These are phyloP conservation scores for Castanea crenata DNA, from an alignment of 306 rosid species.

Conservation along the genomic window DNA sequence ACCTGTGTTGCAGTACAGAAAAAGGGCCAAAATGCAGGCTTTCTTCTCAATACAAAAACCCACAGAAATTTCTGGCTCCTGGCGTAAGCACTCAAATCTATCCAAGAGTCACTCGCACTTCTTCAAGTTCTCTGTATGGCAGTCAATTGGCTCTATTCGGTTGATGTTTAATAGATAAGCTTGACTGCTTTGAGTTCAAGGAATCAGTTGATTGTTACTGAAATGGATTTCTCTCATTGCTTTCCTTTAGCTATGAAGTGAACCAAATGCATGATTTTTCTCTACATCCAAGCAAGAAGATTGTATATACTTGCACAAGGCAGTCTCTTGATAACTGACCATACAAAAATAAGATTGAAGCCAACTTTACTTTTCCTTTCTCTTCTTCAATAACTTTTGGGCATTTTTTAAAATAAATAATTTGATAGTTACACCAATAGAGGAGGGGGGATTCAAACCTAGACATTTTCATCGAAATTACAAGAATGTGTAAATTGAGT, in stretches of 20 bases:
- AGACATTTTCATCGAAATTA: no score
- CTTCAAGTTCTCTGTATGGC: neutral
- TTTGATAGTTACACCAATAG: no score
- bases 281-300: neutral
- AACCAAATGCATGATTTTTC: neutral
- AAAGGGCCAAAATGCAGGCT: slow-evolving; percentile 79
- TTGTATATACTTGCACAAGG: slow-evolving; percentile 10
- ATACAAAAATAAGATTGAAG: neutral
- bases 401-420: no score
- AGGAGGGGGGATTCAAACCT: no score
- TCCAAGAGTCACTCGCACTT: neutral
- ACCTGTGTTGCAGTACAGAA: slow-evolving; percentile 79
- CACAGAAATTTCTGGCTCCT: slow-evolving; percentile 89
- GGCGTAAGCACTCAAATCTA: slow-evolving; percentile 36
- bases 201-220: neutral
- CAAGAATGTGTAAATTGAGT: no score
- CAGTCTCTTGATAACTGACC: slow-evolving; percentile 7
- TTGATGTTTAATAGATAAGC: neutral
- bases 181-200: neutral
- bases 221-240: neutral
- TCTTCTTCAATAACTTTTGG: neutral
- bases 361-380: no score
- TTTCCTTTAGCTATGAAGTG: slow-evolving; percentile 4
- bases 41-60: slow-evolving; percentile 76
- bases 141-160: neutral